Percentiles rank a stretch among this genome's conserved stretches.
Evolutionary conservation across 441 rosid genomes (phyloP).

Genomic region (Aleurites moluccanus): DNA sequence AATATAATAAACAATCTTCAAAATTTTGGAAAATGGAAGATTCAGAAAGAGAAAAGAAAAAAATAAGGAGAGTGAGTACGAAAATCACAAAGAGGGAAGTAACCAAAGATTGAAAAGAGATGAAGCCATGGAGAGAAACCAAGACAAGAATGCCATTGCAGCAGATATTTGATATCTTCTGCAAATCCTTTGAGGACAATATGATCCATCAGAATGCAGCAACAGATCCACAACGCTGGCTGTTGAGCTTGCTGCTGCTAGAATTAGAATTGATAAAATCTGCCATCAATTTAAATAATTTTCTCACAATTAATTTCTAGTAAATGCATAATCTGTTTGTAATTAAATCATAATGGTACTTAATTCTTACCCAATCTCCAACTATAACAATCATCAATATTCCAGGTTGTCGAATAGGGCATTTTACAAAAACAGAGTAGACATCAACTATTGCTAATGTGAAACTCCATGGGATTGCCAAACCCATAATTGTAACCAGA

Average conservation of each 20-base stretch:
- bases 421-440: constrained; percentile 58
- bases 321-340: background rate
- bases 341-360: background rate
- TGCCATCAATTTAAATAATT: constrained; percentile 25
- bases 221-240: constrained; percentile 75
- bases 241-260: constrained; percentile 77
- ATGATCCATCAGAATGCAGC: constrained; percentile 32
- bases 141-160: constrained; percentile 75
- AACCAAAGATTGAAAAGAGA: constrained; percentile 79
- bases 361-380: constrained; percentile 68
- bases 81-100: constrained; percentile 57
- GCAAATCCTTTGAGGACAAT: constrained; percentile 55
- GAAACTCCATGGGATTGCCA: constrained; percentile 80
- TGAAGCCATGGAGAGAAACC: constrained; percentile 72
- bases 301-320: constrained; percentile 9
- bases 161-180: constrained; percentile 75
- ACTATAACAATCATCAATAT: constrained; percentile 52
- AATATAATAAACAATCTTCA: constrained; percentile 9
- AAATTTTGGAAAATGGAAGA: background rate
- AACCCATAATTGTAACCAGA: constrained; percentile 79
- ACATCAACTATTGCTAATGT: constrained; percentile 74
- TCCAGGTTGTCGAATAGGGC: constrained; percentile 59
- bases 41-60: background rate
- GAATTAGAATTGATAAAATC: constrained; percentile 62
- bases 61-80: background rate